Base-by-base conservation (phyloP, 768 basidiomycete genomes). In the Boletus speciosus region DNA sequence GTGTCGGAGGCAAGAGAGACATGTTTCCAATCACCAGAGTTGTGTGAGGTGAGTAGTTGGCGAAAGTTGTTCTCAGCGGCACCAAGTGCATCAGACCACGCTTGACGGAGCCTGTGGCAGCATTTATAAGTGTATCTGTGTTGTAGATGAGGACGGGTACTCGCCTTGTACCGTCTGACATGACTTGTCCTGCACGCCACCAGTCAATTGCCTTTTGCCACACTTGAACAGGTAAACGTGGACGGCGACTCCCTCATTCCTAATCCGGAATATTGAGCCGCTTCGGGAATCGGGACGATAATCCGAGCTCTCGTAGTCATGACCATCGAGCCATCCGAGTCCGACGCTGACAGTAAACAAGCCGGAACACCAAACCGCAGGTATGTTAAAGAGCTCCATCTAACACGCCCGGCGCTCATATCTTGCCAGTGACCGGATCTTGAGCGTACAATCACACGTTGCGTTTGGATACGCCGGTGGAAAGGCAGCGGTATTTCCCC, bases 361-460 rank as follows among this genome's bases (percentile, higher is more conserved):
- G 6, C 44, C 4, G 37, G 21, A 21, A n/a, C 41, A 48, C 25
- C 49, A 32, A 12, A 37, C 7, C 34, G n/a, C 29, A 56, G 56
- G 65, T 59, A 45, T 12, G 65, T 50, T 5, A 23, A 16, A 16
- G 6, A 12, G 23, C 10, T 40, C 16, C 10, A 37, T 16, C 3
- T 31, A 16, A 12, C 19, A 12, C 32, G 37, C 52, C 42, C 32
- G 25, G 16, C 49, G 38, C 59, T 60, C 61, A 56, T 47, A n/a
- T 36, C 25, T 49, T 21, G 7, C 27, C 23, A 67, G 58, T 23
- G 80, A 80, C 47, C 78, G 94, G 25, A 81, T 98, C 9, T 77
- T 98, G 39, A 93, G 91, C 62, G 82, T 98, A 47, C 96, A 98
- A 63, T 93, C 90, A 3, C 96, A 98, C 64, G 96, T 98, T 54